These are phyloP conservation scores for Nigrospora sphaerica DNA, from an alignment of 2,329 filamentous ascomycete species.

Conservation along the genomic window DNA sequence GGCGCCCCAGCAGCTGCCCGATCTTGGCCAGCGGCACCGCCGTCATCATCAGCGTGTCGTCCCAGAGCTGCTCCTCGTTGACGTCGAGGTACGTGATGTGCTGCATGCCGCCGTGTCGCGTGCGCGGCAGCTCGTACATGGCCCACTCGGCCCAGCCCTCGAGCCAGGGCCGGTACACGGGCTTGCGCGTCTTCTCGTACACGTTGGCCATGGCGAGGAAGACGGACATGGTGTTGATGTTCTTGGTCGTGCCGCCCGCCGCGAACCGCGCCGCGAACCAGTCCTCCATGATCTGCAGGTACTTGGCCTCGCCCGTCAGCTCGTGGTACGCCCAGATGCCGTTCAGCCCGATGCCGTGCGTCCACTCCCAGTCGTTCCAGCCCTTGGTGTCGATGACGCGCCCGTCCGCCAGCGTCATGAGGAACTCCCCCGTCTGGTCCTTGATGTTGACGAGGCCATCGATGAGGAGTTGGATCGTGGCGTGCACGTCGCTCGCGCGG, in stretches of 20 bases:
- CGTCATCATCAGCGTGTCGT: slow-evolving; percentile 85
- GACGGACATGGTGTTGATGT: slow-evolving; percentile 79
- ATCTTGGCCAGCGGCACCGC: slow-evolving; percentile 76
- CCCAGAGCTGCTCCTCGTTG: slow-evolving; percentile 74
- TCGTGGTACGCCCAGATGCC: slow-evolving; percentile 78
- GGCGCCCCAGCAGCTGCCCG: slow-evolving; percentile 60
- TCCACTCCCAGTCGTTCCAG: slow-evolving; percentile 81
- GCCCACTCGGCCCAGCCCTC: slow-evolving; percentile 80
- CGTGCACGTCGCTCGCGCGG: slow-evolving; percentile 39
- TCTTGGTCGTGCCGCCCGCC: slow-evolving; percentile 70
- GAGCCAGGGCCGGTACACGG: slow-evolving; percentile 67
- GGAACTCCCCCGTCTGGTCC: slow-evolving; percentile 67
- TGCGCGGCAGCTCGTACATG: slow-evolving; percentile 67
- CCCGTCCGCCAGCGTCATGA: slow-evolving; percentile 64
- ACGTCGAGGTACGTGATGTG: slow-evolving; percentile 66
- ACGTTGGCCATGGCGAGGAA: slow-evolving; percentile 70
- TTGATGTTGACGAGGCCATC: slow-evolving; percentile 71
- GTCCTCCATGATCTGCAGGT: slow-evolving; percentile 59
- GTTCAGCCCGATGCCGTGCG: slow-evolving; percentile 72
- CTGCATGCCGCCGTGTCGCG: slow-evolving; percentile 65
- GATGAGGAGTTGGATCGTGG: slow-evolving; percentile 59
- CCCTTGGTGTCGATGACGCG: slow-evolving; percentile 78
- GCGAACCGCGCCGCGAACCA: slow-evolving; percentile 67
- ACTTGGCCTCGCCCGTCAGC: slow-evolving; percentile 54
- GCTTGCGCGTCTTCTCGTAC: slow-evolving; percentile 67